Conservation (phyloP, 2,329 filamentous ascomycete genomes). For the Hymenoscyphus salicellus region DNA sequence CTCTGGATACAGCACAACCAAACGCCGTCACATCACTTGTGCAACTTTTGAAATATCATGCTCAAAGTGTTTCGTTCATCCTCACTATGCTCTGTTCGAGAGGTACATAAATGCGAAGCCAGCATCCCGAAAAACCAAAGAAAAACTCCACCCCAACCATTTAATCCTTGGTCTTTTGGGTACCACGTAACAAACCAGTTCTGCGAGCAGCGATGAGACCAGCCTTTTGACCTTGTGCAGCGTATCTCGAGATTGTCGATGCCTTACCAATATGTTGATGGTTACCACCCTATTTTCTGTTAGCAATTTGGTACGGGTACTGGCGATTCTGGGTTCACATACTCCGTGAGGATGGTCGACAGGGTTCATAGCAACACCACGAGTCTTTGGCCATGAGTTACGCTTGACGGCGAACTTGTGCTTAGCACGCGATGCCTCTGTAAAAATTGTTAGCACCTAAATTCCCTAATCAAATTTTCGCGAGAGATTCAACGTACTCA, state of each 20-base stretch:
- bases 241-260: conserved; percentile 98
- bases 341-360: conserved; percentile 97
- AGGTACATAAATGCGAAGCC: conserved; percentile 38
- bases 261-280: conserved; percentile 97
- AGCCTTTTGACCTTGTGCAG: conserved; percentile 97
- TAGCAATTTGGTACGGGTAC: conserved; percentile 38
- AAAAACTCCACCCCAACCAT: conserved; percentile 33
- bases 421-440: conserved; percentile 98
- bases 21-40: conserved; percentile 4
- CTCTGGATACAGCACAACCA: conserved; percentile 1
- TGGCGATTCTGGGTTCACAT: conserved; percentile 17
- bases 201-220: conserved; percentile 99
- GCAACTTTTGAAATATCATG: conserved; percentile 4
- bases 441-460: conserved; percentile 43
- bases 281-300: conserved; percentile 70
- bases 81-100: conserved; percentile 35
- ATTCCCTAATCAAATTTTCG: conserved; percentile 19
- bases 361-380: conserved; percentile 99
- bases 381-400: conserved; percentile 99
- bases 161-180: conserved; percentile 99
- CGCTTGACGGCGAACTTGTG: conserved; percentile 99
- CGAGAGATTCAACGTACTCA: conserved; percentile 60
- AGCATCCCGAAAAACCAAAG: conserved; percentile 34
- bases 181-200: conserved; percentile 99
- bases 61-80: conserved; percentile 33